Conservation (phyloP, 2,329 filamentous ascomycete species). For the Fusarium piperis region DNA sequence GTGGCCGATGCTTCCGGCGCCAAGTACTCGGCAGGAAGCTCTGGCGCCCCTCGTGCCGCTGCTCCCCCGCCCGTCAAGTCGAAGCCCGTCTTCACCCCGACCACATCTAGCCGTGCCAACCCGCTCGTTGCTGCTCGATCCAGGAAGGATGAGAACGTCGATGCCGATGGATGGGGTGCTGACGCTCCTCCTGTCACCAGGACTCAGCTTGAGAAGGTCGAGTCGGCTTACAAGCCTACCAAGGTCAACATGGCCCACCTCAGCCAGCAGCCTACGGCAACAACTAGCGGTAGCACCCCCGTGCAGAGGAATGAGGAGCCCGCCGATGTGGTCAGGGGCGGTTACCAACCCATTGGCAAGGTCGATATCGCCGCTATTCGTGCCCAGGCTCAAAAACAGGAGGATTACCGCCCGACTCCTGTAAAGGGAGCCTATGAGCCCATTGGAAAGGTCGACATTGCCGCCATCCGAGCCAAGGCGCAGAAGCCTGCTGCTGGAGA, state of each 20-base stretch:
- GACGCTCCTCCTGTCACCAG: constrained; percentile 93
- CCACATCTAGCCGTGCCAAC: constrained; percentile 65
- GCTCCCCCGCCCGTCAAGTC: constrained; percentile 78
- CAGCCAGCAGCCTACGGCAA: constrained; percentile 75
- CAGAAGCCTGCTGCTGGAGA: constrained; percentile 67
- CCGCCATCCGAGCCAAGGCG: constrained; percentile 86
- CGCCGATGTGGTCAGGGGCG: constrained; percentile 79
- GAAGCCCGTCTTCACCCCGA: constrained; percentile 93
- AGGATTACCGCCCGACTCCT: constrained; percentile 82
- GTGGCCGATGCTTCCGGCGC: constrained; percentile 93
- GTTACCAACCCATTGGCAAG: constrained; percentile 94
- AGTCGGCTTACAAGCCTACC: constrained; percentile 91
- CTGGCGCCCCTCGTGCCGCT: constrained; percentile 61
- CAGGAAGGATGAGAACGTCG: constrained; percentile 67
- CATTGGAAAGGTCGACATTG: constrained; percentile 96
- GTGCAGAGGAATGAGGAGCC: constrained; percentile 55
- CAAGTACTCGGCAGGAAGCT: constrained; percentile 83
- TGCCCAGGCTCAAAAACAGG: constrained; percentile 72
- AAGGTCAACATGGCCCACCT: constrained; percentile 94
- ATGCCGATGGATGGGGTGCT: constrained; percentile 91
- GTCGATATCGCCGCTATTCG: constrained; percentile 96
- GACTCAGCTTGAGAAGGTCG: constrained; percentile 89
- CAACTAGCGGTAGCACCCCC: constrained; percentile 67
- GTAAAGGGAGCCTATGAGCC: constrained; percentile 97
- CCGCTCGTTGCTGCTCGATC: constrained; percentile 74